Base-by-base conservation (phyloP, 2,329 filamentous ascomycete species). In the Botrytis hyacinthi region DNA sequence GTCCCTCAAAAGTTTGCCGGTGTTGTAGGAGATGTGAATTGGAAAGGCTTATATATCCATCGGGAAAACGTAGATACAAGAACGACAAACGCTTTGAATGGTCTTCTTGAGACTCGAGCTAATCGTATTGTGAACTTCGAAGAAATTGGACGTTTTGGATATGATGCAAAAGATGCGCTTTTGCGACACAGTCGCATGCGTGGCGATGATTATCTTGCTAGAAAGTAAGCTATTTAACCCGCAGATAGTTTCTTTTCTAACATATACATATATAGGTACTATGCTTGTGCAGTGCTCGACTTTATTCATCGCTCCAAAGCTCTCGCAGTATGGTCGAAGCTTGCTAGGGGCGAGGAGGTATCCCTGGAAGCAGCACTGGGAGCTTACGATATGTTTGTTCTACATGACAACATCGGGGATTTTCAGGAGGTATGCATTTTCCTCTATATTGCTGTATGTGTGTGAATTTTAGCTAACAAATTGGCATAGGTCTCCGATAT, bases 381-480 rank as follows among this genome's bases (percentile, higher is more conserved):
- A 32, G 92, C 92, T 22, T 97, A 97, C 81, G 96, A 98, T 82
- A 87, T 98, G 82, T 98, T 98, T 82, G 89, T 97, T 63, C 84
- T 95, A 42, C 89, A 92, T 76, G 91, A 92, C 72, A 87, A 89
- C 29, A 85, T 87, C 44, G 90, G 91, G n/a, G 94, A 97, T 80
- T 83, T 95, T 70, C 87, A 92, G 73, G 90, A 94, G 83, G 91
- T 87, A 79, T 48, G 70, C 12, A 8, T 44, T 32, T 22, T 26
- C 35, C 8, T 10, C 26, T 32, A 32, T 26, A 32, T 26, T 48
- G 32, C 35, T 61, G 20, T n/a, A 5, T 62, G 22, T 18, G 12
- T 32, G 29, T 32, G 18, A 16, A 42, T 69, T 66, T n/a, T 32
- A 40, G 16, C 46, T 70, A 66, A 74, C n/a, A 67, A 32, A 65